Percentiles rank a stretch among this genome's conserved stretches.
Evolutionary conservation across 352 stramenopile genomes (phyloP).

Genomic region (Pythium periplocum): DNA sequence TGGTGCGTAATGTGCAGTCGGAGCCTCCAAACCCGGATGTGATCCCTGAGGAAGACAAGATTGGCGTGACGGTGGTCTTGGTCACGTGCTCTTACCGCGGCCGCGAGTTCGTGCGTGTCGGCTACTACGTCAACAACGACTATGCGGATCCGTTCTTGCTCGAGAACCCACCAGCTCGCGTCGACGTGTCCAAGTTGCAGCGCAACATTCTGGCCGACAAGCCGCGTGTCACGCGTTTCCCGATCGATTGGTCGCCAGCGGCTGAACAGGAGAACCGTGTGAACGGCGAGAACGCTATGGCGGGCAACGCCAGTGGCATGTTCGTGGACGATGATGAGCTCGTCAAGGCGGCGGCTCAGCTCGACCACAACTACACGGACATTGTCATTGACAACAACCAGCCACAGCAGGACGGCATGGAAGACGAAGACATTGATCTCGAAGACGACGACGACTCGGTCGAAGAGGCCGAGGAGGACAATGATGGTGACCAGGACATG

Average conservation of each 20-base stretch:
- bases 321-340: slow-evolving; percentile 84
- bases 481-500: slow-evolving; percentile 59
- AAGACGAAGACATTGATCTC: slow-evolving; percentile 64
- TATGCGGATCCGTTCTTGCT: slow-evolving; percentile 90
- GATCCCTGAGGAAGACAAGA: slow-evolving; percentile 94
- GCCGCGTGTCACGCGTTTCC: slow-evolving; percentile 92
- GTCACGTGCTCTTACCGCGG: slow-evolving; percentile 97
- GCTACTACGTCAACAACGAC: slow-evolving; percentile 99
- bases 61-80: slow-evolving; percentile 98
- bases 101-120: slow-evolving; percentile 95
- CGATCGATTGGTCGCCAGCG: slow-evolving; percentile 93
- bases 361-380: slow-evolving; percentile 86
- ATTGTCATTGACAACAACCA: slow-evolving; percentile 81
- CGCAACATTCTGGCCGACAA: slow-evolving; percentile 97
- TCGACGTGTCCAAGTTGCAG: slow-evolving; percentile 92
- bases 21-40: slow-evolving; percentile 88
- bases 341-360: slow-evolving; percentile 76
- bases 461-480: slow-evolving; percentile 61
- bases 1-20: slow-evolving; percentile 50
- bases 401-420: slow-evolving; percentile 26
- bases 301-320: slow-evolving; percentile 26
- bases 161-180: slow-evolving; percentile 66
- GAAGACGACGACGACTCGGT: slow-evolving; percentile 38
- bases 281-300: slow-evolving; percentile 37
- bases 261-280: slow-evolving; percentile 22